Percentiles rank a stretch among this genome's conserved stretches.
Conservation (phyloP, 768 basidiomycete species). For the Lanmaoa rubissima region DNA sequence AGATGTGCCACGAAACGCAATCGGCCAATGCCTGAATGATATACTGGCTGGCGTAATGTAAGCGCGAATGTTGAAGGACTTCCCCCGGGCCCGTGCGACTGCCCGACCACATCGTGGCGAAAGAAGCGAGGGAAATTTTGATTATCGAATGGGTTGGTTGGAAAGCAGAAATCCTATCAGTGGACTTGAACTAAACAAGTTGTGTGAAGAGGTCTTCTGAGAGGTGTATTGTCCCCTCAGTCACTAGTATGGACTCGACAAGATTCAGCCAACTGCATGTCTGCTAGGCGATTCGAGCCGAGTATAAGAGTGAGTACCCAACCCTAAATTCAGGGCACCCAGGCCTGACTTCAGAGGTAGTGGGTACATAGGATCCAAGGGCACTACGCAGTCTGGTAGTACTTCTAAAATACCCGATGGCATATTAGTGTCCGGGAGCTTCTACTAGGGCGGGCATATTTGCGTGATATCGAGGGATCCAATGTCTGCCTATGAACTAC, state of each 20-base stretch:
- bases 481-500: not conserved
- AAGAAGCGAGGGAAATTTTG: slow-evolving; percentile 7
- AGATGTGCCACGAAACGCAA: not conserved
- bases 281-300: slow-evolving; percentile 5
- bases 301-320: not conserved
- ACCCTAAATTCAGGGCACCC: not conserved
- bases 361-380: too few relatives aligned
- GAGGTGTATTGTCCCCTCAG: not conserved
- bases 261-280: not conserved
- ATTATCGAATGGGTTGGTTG: not conserved
- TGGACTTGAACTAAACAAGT: not conserved
- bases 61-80: not conserved
- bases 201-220: not conserved
- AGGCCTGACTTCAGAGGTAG: too few relatives aligned
- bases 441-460: not conserved
- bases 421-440: not conserved
- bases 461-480: not conserved
- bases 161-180: not conserved
- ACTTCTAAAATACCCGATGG: not conserved
- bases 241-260: not conserved
- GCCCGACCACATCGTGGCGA: slow-evolving; percentile 16
- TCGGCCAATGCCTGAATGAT: not conserved
- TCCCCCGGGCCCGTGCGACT: not conserved
- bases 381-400: not conserved
- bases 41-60: too few relatives aligned